Conservation (phyloP, 805 yeast genomes). For the Kuraishia borneana region DNA sequence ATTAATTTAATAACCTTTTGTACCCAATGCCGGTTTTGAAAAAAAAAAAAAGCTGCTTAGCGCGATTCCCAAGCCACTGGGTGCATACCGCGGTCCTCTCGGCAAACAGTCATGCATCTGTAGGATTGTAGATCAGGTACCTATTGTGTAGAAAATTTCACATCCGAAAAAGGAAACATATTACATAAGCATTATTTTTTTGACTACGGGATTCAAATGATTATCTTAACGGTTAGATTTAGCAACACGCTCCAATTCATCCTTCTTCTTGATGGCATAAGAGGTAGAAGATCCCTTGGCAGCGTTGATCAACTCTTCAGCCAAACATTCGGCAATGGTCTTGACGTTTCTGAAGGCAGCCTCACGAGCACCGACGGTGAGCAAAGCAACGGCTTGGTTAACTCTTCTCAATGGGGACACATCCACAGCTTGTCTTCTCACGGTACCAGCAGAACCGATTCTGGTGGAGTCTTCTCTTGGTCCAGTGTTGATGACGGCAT, state of each 20-base stretch:
- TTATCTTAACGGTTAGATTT: constrained; percentile 99
- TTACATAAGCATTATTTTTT: too few relatives aligned
- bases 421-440: constrained; percentile 99
- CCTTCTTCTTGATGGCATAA: constrained; percentile 99
- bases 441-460: constrained; percentile 99
- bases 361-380: constrained; percentile 99
- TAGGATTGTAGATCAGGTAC: not conserved
- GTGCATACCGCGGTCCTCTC: too few relatives aligned
- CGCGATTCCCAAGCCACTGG: too few relatives aligned
- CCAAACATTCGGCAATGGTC: constrained; percentile 99
- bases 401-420: constrained; percentile 99
- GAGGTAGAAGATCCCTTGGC: constrained; percentile 99
- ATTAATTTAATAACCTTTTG: too few relatives aligned
- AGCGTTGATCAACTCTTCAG: constrained; percentile 99
- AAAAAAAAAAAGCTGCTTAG: too few relatives aligned
- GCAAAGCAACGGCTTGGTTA: constrained; percentile 96
- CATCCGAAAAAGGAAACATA: too few relatives aligned
- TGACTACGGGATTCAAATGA: too few relatives aligned
- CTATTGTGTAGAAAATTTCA: too few relatives aligned
- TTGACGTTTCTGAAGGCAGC: constrained; percentile 99
- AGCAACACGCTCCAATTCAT: constrained; percentile 99
- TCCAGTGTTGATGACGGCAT: constrained; percentile 99
- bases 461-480: constrained; percentile 99
- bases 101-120: too few relatives aligned
- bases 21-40: too few relatives aligned